Base-by-base conservation (phyloP, 2,329 filamentous ascomycete genomes). In the Lecanicillium sp. region DNA sequence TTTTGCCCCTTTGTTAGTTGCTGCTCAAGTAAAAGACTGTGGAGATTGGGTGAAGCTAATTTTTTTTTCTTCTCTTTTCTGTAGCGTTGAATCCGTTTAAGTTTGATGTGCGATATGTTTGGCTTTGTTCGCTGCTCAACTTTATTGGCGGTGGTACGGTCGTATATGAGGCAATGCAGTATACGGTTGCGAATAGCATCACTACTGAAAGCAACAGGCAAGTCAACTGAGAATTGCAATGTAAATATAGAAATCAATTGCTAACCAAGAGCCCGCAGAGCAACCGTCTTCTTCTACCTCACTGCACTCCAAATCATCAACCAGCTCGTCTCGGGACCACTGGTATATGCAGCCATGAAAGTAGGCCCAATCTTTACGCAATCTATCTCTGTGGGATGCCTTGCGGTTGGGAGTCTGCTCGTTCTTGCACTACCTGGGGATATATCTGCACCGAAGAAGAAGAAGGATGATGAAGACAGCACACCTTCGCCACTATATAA, bases 201-300 rank as follows among this genome's bases (percentile, higher is more conserved):
- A 32, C 34, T 17, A 33, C 27, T 22, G 40, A 39, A 16, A 33
- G 38, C 27, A 38, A 43, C 29, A 32, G 41, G 40, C 35, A 31
- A 9, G 17, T n/a, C n/a, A n/a, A n/a, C n/a, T n/a, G n/a, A n/a
- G n/a, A n/a, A n/a, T n/a, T n/a, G n/a, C n/a, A n/a, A n/a, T n/a
- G n/a, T n/a, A n/a, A n/a, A n/a, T n/a, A n/a, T n/a, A n/a, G n/a
- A n/a, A n/a, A n/a, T n/a, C n/a, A n/a, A 9, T 4, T 16, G 4
- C 15, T 16, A 15, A 16, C 14, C 6, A 12, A 27, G 9, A 27
- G 13, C n/a, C 17, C 3, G 3, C n/a, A 40, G 40, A 19, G 25
- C 40, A 7, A 42, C 40, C 3, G 18, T 41, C 11, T 47, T 43
- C 19, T 32, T 43, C 9, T 43, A 43, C 32, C 20, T 39, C 9